phyloP scores from a whole-genome alignment of 2,329 filamentous ascomycete species.

The Stachybotrys chlorohalonatus region DNA sequence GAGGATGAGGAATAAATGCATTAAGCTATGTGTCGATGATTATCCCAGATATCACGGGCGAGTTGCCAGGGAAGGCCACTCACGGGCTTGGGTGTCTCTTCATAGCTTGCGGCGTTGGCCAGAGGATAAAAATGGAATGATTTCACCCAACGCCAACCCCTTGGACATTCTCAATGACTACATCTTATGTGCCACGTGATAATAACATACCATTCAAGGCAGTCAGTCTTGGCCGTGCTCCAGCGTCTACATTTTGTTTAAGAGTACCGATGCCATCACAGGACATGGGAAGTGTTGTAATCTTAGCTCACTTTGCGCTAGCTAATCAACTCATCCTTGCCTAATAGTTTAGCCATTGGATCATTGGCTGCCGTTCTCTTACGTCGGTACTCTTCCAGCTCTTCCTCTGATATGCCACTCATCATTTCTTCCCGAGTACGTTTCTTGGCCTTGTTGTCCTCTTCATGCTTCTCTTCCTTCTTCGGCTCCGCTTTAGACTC shows the following conservation, averaged over 20 bases:
- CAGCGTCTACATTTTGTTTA: too few relatives aligned
- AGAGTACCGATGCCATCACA: neutral
- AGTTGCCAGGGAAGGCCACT: slow-evolving; percentile 24
- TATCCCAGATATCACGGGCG: slow-evolving; percentile 16
- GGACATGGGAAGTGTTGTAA: neutral
- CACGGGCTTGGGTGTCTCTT: slow-evolving; percentile 31
- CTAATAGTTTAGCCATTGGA: slow-evolving; percentile 77
- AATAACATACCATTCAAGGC: too few relatives aligned
- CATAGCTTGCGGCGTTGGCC: slow-evolving; percentile 44
- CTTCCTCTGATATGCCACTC: slow-evolving; percentile 68
- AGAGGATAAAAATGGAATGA: slow-evolving; percentile 38
- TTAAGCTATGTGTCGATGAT: slow-evolving; percentile 15
- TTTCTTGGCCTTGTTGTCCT: slow-evolving; percentile 38
- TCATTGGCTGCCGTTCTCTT: slow-evolving; percentile 68
- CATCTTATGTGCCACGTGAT: too few relatives aligned
- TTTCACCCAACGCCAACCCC: slow-evolving; percentile 16
- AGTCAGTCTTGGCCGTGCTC: too few relatives aligned
- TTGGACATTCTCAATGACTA: neutral
- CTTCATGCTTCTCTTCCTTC: slow-evolving; percentile 16
- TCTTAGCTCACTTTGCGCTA: neutral
- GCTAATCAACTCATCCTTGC: slow-evolving; percentile 49
- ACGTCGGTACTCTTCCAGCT: slow-evolving; percentile 76
- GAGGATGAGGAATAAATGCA: slow-evolving; percentile 68
- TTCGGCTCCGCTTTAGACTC: slow-evolving; percentile 14
- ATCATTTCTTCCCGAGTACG: slow-evolving; percentile 72